Evolutionary conservation across 768 basidiomycete species (phyloP).

Genomic region (Mycena venus): DNA sequence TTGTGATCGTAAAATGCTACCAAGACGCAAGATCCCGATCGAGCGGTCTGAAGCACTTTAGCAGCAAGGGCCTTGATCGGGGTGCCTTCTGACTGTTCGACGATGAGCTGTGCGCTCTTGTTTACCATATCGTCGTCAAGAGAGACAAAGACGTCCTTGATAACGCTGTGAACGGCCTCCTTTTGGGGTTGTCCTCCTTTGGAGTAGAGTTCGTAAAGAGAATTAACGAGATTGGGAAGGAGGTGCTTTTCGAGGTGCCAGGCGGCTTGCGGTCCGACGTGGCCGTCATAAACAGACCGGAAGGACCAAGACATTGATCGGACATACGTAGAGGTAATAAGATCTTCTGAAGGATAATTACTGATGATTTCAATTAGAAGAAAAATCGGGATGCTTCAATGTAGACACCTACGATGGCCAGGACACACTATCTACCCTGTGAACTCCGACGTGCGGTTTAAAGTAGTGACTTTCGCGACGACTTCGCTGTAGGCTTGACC

Average conservation of each 20-base stretch:
- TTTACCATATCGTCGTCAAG: constrained; percentile 59
- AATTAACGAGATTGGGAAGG: neutral
- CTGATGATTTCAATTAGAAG: neutral
- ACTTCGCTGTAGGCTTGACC: neutral
- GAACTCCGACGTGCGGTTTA: neutral
- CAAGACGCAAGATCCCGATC: constrained; percentile 59
- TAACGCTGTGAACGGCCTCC: constrained; percentile 48
- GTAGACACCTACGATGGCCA: constrained; percentile 17
- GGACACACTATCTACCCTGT: constrained; percentile 4
- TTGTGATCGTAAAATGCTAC: constrained; percentile 59
- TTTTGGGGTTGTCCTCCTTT: constrained; percentile 33
- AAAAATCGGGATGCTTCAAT: neutral
- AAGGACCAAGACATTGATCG: constrained; percentile 22
- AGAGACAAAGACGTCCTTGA: constrained; percentile 52
- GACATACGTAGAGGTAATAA: neutral
- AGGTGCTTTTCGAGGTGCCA: constrained; percentile 19
- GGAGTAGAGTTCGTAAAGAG: constrained; percentile 17
- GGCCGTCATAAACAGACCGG: constrained; percentile 32
- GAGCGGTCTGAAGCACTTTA: constrained; percentile 47
- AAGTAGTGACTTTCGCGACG: neutral
- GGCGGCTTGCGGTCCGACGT: constrained; percentile 25
- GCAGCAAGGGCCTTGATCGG: constrained; percentile 42
- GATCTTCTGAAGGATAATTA: constrained; percentile 27
- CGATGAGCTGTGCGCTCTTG: constrained; percentile 43
- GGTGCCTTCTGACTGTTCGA: constrained; percentile 28